Percentiles rank a stretch among this genome's conserved stretches.
Evolutionary conservation across 768 basidiomycete genomes (phyloP).

Genomic region (Boletellus ananas): DNA sequence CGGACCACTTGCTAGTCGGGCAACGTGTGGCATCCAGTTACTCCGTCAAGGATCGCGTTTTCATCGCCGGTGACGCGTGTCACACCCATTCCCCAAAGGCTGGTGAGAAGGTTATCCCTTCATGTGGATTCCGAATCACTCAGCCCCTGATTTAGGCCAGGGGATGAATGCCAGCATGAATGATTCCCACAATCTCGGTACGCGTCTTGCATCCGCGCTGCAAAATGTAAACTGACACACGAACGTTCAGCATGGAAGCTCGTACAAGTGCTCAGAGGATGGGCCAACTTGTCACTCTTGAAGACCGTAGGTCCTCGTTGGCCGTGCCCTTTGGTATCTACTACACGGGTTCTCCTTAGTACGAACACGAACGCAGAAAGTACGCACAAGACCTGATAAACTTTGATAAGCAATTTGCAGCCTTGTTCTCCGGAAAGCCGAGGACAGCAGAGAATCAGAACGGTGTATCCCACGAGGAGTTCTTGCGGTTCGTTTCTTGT

Average conservation of each 20-base stretch:
- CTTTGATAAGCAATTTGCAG: slow-evolving; percentile 64
- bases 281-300: slow-evolving; percentile 36
- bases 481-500: slow-evolving; percentile 27
- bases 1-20: slow-evolving; percentile 44
- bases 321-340: neutral
- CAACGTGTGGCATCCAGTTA: slow-evolving; percentile 69
- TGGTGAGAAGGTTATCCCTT: slow-evolving; percentile 32
- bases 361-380: slow-evolving; percentile 62
- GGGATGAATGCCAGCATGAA: slow-evolving; percentile 79
- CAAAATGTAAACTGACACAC: slow-evolving; percentile 46
- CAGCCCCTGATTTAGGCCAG: slow-evolving; percentile 45
- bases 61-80: slow-evolving; percentile 76
- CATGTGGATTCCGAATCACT: neutral
- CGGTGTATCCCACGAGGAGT: slow-evolving; percentile 34
- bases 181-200: slow-evolving; percentile 68
- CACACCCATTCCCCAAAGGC: slow-evolving; percentile 68
- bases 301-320: slow-evolving; percentile 33
- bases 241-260: slow-evolving; percentile 42
- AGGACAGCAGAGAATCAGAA: slow-evolving; percentile 39
- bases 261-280: slow-evolving; percentile 41
- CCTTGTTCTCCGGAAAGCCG: slow-evolving; percentile 67
- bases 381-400: slow-evolving; percentile 70
- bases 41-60: slow-evolving; percentile 58
- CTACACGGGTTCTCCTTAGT: slow-evolving; percentile 37
- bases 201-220: neutral